A percentile compares a stretch with the other conserved stretches of the same genome.
Conservation (phyloP, 495 filamentous ascomycete genomes). For the Tetracladium marchalianum region DNA sequence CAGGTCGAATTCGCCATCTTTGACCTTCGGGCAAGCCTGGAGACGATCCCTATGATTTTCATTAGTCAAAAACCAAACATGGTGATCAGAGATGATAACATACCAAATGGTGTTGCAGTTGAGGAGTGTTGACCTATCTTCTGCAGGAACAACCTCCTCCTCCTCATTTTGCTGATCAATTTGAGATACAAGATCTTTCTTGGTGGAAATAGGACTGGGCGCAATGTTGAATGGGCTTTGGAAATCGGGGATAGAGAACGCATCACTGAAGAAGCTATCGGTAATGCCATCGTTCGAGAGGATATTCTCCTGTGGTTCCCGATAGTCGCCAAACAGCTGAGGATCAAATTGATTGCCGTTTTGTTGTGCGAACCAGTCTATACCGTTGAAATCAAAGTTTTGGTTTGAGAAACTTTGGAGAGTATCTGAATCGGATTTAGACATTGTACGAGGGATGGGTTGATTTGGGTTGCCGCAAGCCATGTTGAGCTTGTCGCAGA, state of each 20-base stretch:
- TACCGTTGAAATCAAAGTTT: constrained; percentile 29
- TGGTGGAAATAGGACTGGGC: constrained; percentile 40
- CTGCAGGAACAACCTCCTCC: constrained; percentile 54
- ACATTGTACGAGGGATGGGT: constrained; percentile 42
- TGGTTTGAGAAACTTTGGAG: constrained; percentile 23
- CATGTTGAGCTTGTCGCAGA: constrained; percentile 63
- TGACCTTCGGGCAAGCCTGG: constrained; percentile 76
- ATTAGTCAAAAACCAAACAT: background rate
- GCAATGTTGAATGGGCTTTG: constrained; percentile 61
- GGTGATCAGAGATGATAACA: constrained; percentile 17
- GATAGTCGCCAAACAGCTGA: constrained; percentile 84
- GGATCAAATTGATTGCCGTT: constrained; percentile 88
- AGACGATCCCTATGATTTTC: constrained; percentile 68
- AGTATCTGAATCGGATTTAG: constrained; percentile 5
- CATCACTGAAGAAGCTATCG: constrained; percentile 84
- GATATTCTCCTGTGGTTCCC: constrained; percentile 75
- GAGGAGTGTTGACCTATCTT: constrained; percentile 56
- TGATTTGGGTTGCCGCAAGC: constrained; percentile 63
- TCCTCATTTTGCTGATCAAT: constrained; percentile 65
- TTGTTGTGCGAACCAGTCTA: constrained; percentile 77
- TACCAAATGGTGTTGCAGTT: constrained; percentile 93
- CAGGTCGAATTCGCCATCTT: constrained; percentile 81
- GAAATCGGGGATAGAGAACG: constrained; percentile 68
- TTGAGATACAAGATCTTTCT: constrained; percentile 61
- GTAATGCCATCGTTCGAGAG: constrained; percentile 47